Percentiles rank a stretch among this genome's conserved stretches.
These are phyloP conservation scores for Atkinsonella texensis DNA, from an alignment of 2,329 filamentous ascomycete species.

Conservation along the genomic window DNA sequence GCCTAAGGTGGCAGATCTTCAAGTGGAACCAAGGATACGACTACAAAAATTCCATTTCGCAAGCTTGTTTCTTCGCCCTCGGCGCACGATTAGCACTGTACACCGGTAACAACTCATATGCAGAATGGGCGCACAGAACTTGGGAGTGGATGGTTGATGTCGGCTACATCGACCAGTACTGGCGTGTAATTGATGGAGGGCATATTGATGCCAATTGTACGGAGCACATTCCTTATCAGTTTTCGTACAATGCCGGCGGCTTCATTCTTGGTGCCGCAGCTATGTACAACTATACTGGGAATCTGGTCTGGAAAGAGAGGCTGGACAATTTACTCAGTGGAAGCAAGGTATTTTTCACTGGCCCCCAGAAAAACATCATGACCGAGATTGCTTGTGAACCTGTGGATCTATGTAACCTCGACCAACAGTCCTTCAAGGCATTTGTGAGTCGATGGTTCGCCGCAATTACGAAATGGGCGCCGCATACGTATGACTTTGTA, in stretches of 20 bases:
- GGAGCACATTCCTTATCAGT: slow-evolving; percentile 47
- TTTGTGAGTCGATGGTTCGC: slow-evolving; percentile 52
- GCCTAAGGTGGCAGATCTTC: slow-evolving; percentile 76
- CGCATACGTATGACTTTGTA: slow-evolving; percentile 41
- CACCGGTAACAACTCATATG: slow-evolving; percentile 66
- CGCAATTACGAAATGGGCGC: slow-evolving; percentile 50
- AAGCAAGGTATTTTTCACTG: slow-evolving; percentile 42
- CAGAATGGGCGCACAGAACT: slow-evolving; percentile 60
- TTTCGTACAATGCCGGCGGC: slow-evolving; percentile 56
- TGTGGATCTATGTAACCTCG: slow-evolving; percentile 46
- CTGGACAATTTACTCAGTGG: slow-evolving; percentile 44
- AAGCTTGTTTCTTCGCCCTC: slow-evolving; percentile 50
- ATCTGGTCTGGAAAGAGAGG: slow-evolving; percentile 43
- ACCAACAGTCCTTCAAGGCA: slow-evolving; percentile 53
- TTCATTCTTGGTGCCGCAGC: slow-evolving; percentile 55
- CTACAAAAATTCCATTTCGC: slow-evolving; percentile 60
- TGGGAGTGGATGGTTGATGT: slow-evolving; percentile 57
- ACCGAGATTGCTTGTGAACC: slow-evolving; percentile 54
- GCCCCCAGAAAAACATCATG: slow-evolving; percentile 43
- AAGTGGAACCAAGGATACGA: slow-evolving; percentile 70
- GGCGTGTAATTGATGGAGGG: slow-evolving; percentile 51
- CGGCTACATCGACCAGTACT: slow-evolving; percentile 46
- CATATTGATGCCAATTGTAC: slow-evolving; percentile 46
- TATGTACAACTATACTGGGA: slow-evolving; percentile 52
- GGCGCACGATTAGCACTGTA: slow-evolving; percentile 61